phyloP scores from a whole-genome alignment of 2,329 filamentous ascomycete species.

The Seiridium unicorne region DNA sequence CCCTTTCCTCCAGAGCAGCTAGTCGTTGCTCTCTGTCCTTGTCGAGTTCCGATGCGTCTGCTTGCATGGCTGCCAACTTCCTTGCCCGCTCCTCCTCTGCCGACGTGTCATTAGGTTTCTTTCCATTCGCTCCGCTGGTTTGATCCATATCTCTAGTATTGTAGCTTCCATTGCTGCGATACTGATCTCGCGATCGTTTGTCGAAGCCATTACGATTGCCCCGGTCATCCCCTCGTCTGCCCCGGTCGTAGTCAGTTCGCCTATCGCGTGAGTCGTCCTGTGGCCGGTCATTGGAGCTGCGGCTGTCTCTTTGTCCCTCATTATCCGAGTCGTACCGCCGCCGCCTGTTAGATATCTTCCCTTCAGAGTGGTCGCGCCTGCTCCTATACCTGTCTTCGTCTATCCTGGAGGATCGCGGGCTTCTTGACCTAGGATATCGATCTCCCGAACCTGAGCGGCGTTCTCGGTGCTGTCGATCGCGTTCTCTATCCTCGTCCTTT shows the following conservation, averaged over 20 bases:
- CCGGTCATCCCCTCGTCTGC: not conserved
- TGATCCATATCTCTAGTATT: constrained; percentile 7
- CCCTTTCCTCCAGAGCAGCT: constrained; percentile 62
- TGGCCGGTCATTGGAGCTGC: constrained; percentile 7
- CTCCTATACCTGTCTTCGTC: constrained; percentile 35
- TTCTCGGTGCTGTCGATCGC: constrained; percentile 37
- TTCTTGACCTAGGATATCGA: constrained; percentile 32
- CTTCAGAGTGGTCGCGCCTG: constrained; percentile 15
- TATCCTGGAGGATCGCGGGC: constrained; percentile 28
- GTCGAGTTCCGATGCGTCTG: constrained; percentile 68
- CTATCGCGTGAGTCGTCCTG: constrained; percentile 9
- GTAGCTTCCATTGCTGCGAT: constrained; percentile 4
- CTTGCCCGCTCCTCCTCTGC: constrained; percentile 55
- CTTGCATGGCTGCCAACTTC: constrained; percentile 72
- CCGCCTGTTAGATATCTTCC: constrained; percentile 8
- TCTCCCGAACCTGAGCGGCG: constrained; percentile 45
- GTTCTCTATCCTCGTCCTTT: constrained; percentile 36
- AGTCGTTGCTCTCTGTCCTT: constrained; percentile 67
- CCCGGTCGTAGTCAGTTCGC: not conserved
- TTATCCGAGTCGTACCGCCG: constrained; percentile 28
- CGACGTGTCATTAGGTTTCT: constrained; percentile 26
- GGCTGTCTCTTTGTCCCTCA: constrained; percentile 19
- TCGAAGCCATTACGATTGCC: not conserved
- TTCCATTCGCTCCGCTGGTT: constrained; percentile 22
- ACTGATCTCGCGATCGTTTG: not conserved